Conservation (phyloP, 768 basidiomycete species). For the Gymnopilus dilepis region DNA sequence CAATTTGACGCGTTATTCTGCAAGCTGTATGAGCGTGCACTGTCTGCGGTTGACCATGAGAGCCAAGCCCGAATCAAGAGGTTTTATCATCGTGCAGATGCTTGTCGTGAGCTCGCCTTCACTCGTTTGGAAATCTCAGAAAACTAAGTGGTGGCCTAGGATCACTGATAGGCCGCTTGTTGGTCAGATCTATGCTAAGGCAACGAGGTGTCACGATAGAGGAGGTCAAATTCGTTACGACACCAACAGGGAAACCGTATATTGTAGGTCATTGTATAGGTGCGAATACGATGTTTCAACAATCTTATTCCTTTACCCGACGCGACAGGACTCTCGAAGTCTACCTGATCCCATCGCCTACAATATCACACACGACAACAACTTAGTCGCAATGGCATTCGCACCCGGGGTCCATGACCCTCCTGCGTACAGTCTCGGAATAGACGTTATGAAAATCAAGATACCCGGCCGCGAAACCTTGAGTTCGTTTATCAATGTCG, state of each 20-base stretch:
- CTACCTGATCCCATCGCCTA: constrained; percentile 67
- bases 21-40: constrained; percentile 68
- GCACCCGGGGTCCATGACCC: constrained; percentile 46
- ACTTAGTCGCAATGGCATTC: constrained; percentile 71
- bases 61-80: constrained; percentile 61
- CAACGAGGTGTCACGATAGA: constrained; percentile 56
- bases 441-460: constrained; percentile 83
- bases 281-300: background rate
- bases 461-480: constrained; percentile 65
- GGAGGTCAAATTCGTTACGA: constrained; percentile 57
- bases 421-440: constrained; percentile 67
- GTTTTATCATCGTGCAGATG: constrained; percentile 76
- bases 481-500: constrained; percentile 61
- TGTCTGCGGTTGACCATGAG: constrained; percentile 61
- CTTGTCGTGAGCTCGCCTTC: constrained; percentile 60
- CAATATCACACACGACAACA: constrained; percentile 85
- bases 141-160: constrained; percentile 52
- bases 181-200: constrained; percentile 67
- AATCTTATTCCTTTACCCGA: background rate
- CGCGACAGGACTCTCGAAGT: constrained; percentile 46
- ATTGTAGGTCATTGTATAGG: constrained; percentile 49
- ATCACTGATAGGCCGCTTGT: constrained; percentile 76
- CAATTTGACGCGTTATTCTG: constrained; percentile 13
- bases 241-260: constrained; percentile 77
- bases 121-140: background rate